Percentiles rank a stretch among this genome's conserved stretches.
These are phyloP conservation scores for Xylariaceae sp. DNA, from an alignment of 2,329 filamentous ascomycete species.

Conservation along the genomic window DNA sequence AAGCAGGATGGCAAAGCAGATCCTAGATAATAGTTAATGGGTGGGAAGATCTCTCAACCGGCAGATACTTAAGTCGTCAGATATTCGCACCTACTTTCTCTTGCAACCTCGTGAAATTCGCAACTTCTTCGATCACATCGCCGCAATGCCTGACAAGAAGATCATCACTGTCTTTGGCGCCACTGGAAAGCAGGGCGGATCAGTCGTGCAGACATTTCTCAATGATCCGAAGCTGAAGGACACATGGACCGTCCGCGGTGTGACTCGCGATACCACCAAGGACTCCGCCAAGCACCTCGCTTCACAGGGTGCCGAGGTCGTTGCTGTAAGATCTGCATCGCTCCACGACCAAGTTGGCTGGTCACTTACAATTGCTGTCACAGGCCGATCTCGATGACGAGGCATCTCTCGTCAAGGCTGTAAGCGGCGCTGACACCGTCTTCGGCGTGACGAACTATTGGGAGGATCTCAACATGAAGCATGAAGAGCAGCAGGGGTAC, in stretches of 20 bases:
- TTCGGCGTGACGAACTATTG: slow-evolving; percentile 51
- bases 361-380: slow-evolving; percentile 7
- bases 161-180: slow-evolving; percentile 54
- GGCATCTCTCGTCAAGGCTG: slow-evolving; percentile 38
- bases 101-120: too few species aligned
- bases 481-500: slow-evolving; percentile 43
- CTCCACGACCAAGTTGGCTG: neutral
- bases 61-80: too few species aligned
- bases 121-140: neutral
- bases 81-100: too few species aligned
- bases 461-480: slow-evolving; percentile 38
- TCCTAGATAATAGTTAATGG: too few species aligned
- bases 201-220: slow-evolving; percentile 42
- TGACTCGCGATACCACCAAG: slow-evolving; percentile 47
- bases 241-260: slow-evolving; percentile 47
- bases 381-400: slow-evolving; percentile 47
- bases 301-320: slow-evolving; percentile 39
- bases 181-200: slow-evolving; percentile 57
- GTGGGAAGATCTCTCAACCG: too few species aligned
- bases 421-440: slow-evolving; percentile 44
- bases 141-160: slow-evolving; percentile 33
- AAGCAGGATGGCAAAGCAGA: too few species aligned
- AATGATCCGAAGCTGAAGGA: slow-evolving; percentile 38
- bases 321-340: slow-evolving; percentile 32
- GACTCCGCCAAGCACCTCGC: slow-evolving; percentile 35